A percentile compares a stretch with the other conserved stretches of the same genome.
Conservation (phyloP, 2,329 filamentous ascomycete genomes). For the Capronia coronata region DNA sequence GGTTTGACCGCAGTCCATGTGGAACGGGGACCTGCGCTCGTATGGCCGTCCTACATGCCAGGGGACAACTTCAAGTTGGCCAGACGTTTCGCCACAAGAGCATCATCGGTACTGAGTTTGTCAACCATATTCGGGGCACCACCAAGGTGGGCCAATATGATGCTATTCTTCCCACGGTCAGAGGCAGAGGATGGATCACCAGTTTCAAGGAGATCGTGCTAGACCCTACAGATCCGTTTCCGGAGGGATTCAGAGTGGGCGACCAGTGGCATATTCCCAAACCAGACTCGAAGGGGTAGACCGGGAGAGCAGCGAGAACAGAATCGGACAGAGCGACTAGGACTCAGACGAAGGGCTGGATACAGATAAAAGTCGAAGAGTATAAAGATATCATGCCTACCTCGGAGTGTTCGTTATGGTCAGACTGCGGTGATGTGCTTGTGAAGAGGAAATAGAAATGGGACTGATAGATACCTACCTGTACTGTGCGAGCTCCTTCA, state of each 20-base stretch:
- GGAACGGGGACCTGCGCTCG: constrained; percentile 43
- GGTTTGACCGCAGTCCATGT: constrained; percentile 45
- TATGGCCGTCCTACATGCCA: constrained; percentile 41
- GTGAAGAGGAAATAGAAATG: no score
- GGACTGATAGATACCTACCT: no score
- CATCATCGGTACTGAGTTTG: constrained; percentile 42
- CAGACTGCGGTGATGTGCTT: no score
- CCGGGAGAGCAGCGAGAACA: no score
- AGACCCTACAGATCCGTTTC: constrained; percentile 43
- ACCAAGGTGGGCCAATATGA: constrained; percentile 37
- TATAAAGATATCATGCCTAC: no score
- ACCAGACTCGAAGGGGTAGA: neutral
- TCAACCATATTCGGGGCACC: constrained; percentile 35
- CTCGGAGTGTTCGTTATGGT: no score
- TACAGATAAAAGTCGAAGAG: no score
- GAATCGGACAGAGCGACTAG: neutral
- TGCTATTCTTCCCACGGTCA: constrained; percentile 39
- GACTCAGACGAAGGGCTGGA: no score
- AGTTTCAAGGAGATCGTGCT: constrained; percentile 41
- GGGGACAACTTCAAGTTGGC: constrained; percentile 35
- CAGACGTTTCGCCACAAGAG: constrained; percentile 39
- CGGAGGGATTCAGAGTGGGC: constrained; percentile 37
- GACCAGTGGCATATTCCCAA: constrained; percentile 26
- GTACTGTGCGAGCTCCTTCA: no score
- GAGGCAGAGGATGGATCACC: constrained; percentile 44